Evolutionary conservation across 2,329 filamentous ascomycete species (phyloP).

Genomic region (Fusarium buharicum): DNA sequence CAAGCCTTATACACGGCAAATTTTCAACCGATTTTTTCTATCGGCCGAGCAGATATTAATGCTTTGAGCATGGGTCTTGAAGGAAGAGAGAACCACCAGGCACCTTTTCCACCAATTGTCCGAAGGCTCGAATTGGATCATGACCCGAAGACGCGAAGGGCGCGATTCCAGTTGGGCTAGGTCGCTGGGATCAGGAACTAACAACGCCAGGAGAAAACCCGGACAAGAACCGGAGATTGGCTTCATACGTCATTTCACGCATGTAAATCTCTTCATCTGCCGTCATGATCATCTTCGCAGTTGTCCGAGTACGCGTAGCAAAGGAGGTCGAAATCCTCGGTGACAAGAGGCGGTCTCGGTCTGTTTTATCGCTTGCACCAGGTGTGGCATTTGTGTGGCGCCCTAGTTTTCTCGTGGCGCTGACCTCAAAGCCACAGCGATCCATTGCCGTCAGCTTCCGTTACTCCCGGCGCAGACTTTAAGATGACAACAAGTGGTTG

Average conservation of each 20-base stretch:
- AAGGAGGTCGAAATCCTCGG: background rate
- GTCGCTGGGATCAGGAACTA: slow-evolving; percentile 7
- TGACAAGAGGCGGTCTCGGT: background rate
- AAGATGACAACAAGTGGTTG: slow-evolving; percentile 9
- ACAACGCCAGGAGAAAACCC: slow-evolving; percentile 29
- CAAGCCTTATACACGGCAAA: slow-evolving; percentile 31
- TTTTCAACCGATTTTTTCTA: slow-evolving; percentile 28
- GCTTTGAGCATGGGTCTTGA: slow-evolving; percentile 1
- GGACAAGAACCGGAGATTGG: slow-evolving; percentile 31
- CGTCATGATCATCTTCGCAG: background rate
- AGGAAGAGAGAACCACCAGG: background rate
- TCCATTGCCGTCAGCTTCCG: slow-evolving; percentile 21
- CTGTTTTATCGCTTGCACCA: background rate
- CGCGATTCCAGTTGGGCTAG: background rate
- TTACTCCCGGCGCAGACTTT: slow-evolving; percentile 28
- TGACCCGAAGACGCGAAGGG: slow-evolving; percentile 29
- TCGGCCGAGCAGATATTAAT: slow-evolving; percentile 27
- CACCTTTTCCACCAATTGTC: slow-evolving; percentile 36
- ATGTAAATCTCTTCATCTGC: background rate
- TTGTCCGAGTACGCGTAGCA: background rate
- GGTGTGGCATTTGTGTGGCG: slow-evolving; percentile 9
- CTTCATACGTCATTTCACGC: slow-evolving; percentile 30
- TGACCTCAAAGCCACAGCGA: slow-evolving; percentile 16
- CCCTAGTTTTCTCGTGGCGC: slow-evolving; percentile 5
- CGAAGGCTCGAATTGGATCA: background rate